phyloP scores from a whole-genome alignment of 2,329 filamentous ascomycete species.

The Talaromyces sp. region DNA sequence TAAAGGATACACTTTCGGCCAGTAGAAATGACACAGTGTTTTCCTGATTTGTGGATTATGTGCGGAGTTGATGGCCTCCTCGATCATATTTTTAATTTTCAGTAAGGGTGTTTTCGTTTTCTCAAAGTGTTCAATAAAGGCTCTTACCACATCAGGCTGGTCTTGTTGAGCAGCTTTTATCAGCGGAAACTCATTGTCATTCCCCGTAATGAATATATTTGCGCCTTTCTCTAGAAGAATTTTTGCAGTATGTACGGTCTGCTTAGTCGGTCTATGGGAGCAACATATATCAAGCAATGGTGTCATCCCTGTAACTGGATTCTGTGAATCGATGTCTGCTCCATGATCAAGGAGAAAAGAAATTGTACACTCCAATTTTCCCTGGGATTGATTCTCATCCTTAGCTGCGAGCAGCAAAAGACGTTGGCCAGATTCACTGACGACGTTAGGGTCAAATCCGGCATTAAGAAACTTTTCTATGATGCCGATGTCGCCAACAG shows the following conservation, averaged over 20 bases:
- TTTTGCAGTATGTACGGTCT: neutral
- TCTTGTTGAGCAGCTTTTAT: neutral
- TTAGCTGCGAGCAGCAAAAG: neutral
- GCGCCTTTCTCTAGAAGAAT: neutral
- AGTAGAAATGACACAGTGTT: neutral
- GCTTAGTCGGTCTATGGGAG: neutral
- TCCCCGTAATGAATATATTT: neutral
- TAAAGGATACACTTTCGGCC: neutral
- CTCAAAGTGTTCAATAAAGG: neutral
- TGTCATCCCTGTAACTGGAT: neutral
- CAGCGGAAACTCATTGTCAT: neutral
- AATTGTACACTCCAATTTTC: neutral
- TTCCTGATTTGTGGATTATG: neutral
- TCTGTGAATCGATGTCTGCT: neutral
- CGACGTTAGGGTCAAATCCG: neutral
- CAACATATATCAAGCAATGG: neutral
- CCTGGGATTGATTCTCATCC: neutral
- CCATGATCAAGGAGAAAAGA: neutral
- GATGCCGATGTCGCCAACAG: neutral
- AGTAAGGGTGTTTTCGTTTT: too few species aligned
- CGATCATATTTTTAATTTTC: too few species aligned
- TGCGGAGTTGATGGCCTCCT: neutral
- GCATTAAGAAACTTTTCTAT: neutral
- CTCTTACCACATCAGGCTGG: neutral
- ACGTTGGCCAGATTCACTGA: neutral